Evolutionary conservation across 306 rosid genomes (phyloP).

Genomic region (Prunus persica): DNA sequence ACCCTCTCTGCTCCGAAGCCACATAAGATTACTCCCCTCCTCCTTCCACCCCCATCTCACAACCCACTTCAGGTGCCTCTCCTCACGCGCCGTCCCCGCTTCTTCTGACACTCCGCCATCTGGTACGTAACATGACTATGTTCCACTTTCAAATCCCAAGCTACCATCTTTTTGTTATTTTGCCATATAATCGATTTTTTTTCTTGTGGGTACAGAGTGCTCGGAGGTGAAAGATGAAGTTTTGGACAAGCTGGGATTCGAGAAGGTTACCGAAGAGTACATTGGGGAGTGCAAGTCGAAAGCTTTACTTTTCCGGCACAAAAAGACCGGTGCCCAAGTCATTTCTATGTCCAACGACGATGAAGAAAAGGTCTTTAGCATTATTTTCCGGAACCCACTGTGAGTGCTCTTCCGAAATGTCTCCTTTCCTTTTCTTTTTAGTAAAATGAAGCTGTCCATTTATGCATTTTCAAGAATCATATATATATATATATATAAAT

Average conservation of each 20-base stretch:
- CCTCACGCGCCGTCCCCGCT: too few species aligned
- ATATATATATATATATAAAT: background rate
- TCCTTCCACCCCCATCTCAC: too few species aligned
- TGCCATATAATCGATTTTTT: background rate
- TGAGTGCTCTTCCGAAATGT: slow-evolving; percentile 25
- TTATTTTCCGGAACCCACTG: slow-evolving; percentile 96
- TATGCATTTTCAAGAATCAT: background rate
- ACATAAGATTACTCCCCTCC: too few species aligned
- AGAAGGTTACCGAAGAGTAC: slow-evolving; percentile 76
- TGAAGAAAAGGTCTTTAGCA: slow-evolving; percentile 93
- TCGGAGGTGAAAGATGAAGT: slow-evolving; percentile 54
- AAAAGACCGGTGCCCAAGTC: slow-evolving; percentile 83
- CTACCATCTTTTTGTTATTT: background rate
- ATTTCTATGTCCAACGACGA: slow-evolving; percentile 85
- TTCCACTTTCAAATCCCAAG: background rate
- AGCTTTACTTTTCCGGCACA: slow-evolving; percentile 74
- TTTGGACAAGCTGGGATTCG: slow-evolving; percentile 64
- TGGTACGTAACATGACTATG: slow-evolving; percentile 29
- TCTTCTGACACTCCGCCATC: slow-evolving; percentile 16
- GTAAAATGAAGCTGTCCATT: background rate
- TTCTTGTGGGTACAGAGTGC: slow-evolving; percentile 31
- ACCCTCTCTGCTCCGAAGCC: too few species aligned
- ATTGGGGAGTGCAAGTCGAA: slow-evolving; percentile 85
- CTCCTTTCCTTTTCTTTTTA: background rate
- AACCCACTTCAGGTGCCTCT: too few species aligned